These are phyloP conservation scores for Trametes gibbosa DNA, from an alignment of 768 basidiomycete species.

Conservation along the genomic window DNA sequence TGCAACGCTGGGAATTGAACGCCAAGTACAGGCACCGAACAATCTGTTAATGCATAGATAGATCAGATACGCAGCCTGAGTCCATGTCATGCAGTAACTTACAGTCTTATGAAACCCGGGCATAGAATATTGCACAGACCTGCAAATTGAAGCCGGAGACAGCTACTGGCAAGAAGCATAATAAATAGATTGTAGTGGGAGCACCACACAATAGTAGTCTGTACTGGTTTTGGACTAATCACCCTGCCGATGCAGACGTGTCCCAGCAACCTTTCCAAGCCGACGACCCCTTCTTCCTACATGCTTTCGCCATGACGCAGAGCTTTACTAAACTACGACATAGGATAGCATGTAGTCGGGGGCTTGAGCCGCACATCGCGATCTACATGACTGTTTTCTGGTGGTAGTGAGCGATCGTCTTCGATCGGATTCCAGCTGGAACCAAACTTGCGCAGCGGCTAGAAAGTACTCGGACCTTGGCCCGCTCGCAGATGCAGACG, in stretches of 20 bases:
- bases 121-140: too few species aligned
- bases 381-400: too few species aligned
- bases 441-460: slow-evolving; percentile 1
- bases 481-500: slow-evolving; percentile 12
- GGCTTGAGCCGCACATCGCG: too few species aligned
- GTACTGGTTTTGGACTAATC: not conserved
- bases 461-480: slow-evolving; percentile 18
- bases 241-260: not conserved
- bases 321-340: too few species aligned
- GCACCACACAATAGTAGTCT: slow-evolving; percentile 19
- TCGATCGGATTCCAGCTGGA: slow-evolving; percentile 5
- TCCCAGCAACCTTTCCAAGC: not conserved
- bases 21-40: not conserved
- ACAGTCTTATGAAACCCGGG: too few species aligned
- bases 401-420: slow-evolving; percentile 1
- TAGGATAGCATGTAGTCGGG: too few species aligned
- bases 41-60: too few species aligned
- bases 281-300: too few species aligned
- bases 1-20: not conserved
- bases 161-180: not conserved
- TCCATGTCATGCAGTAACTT: too few species aligned
- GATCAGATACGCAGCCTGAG: too few species aligned
- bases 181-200: not conserved
- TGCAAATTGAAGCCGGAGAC: not conserved
- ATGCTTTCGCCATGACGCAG: too few species aligned